Percentiles rank a stretch among this genome's conserved stretches.
phyloP scores from a whole-genome alignment of 1,284 basidiomycete genomes.

The Gomphus bonarii region DNA sequence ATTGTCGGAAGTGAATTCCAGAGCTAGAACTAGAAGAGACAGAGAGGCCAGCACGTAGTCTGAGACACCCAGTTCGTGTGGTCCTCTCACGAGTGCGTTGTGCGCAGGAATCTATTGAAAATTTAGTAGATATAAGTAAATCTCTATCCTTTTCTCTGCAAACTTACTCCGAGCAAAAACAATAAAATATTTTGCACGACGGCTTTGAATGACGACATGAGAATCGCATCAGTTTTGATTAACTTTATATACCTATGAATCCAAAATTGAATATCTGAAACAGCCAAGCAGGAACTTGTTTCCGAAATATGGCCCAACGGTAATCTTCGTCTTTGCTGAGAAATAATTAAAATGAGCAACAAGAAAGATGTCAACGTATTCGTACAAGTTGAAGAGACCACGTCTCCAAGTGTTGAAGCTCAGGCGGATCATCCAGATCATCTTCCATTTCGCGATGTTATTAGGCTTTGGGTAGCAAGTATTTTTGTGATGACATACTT shows the following conservation, averaged over 20 bases:
- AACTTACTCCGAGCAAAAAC: conserved; percentile 45
- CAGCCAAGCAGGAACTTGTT: conserved; percentile 51
- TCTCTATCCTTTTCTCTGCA: background rate
- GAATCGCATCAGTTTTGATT: background rate
- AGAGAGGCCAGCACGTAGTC: conserved; percentile 60
- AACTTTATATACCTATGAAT: conserved; percentile 54
- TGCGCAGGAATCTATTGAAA: conserved; percentile 39
- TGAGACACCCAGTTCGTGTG: conserved; percentile 36
- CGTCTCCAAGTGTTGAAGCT: conserved; percentile 79
- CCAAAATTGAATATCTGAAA: conserved; percentile 77
- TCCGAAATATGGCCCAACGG: conserved; percentile 75
- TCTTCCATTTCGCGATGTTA: conserved; percentile 20
- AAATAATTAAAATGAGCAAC: background rate
- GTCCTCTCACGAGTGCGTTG: conserved; percentile 23
- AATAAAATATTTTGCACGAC: conserved; percentile 75
- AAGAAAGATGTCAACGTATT: conserved; percentile 9
- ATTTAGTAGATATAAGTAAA: background rate
- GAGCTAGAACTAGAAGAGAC: conserved; percentile 46
- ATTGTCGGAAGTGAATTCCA: conserved; percentile 83
- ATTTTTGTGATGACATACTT: conserved; percentile 30
- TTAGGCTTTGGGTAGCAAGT: background rate
- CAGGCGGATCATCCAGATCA: conserved; percentile 62
- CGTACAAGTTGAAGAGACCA: conserved; percentile 70
- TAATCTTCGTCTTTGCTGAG: conserved; percentile 76
- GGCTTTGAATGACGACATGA: conserved; percentile 26